Conservation (phyloP, 2,329 filamentous ascomycete genomes). For the Magnaporthiopsis rhizophila region DNA sequence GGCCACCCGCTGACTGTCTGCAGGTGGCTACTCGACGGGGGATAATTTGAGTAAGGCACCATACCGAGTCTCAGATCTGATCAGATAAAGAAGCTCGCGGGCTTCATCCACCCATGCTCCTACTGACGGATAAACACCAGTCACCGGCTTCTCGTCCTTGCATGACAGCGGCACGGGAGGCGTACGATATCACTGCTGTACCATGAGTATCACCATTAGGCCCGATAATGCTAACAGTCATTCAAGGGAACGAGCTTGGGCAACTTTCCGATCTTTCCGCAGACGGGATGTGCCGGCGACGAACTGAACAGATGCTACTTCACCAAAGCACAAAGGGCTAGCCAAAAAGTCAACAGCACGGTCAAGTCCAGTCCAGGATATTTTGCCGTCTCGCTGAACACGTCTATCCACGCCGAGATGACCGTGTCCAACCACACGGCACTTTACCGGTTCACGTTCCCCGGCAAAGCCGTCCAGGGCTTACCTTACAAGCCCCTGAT, state of each 20-base stretch:
- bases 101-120: too few species aligned
- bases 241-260: conserved; percentile 18
- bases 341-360: conserved; percentile 32
- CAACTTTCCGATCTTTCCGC: conserved; percentile 28
- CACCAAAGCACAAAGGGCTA: conserved; percentile 33
- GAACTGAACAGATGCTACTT: conserved; percentile 34
- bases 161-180: conserved; percentile 22
- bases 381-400: conserved; percentile 39
- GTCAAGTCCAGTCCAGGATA: conserved; percentile 42
- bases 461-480: conserved; percentile 19
- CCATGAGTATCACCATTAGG: too few species aligned
- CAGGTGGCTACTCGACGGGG: conserved; percentile 19
- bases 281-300: conserved; percentile 25
- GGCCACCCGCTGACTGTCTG: background rate
- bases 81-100: too few species aligned
- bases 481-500: conserved; percentile 37
- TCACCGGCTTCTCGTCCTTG: too few species aligned
- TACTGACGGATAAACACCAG: conserved; percentile 10
- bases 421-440: conserved; percentile 42
- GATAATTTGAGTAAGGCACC: conserved; percentile 12
- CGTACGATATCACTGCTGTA: conserved; percentile 16
- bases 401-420: conserved; percentile 41
- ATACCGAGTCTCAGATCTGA: background rate
- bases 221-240: background rate
- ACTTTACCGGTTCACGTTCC: conserved; percentile 43